Evolutionary conservation across 2,329 filamentous ascomycete genomes (phyloP).

Genomic region (Talaromyces sp.): DNA sequence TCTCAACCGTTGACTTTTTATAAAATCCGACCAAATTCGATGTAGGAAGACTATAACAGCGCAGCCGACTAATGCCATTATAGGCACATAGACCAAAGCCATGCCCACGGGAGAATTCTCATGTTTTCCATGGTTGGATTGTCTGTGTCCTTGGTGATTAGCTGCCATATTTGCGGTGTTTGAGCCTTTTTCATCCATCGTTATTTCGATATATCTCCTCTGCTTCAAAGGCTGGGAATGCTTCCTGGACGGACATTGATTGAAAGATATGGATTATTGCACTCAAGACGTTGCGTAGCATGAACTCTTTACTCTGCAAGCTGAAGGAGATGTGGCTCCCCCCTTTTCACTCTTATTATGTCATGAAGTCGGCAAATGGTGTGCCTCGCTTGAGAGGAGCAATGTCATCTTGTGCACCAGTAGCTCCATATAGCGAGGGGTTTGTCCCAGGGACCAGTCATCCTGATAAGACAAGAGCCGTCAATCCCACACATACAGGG

Average conservation of each 20-base stretch:
- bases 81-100: constrained; percentile 8
- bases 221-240: too few species aligned
- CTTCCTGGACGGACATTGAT: background rate
- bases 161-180: background rate
- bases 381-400: background rate
- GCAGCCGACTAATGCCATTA: constrained; percentile 3
- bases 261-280: background rate
- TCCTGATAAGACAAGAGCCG: background rate
- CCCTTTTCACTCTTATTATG: background rate
- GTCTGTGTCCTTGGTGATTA: background rate
- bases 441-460: background rate
- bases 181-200: background rate
- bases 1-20: constrained; percentile 1
- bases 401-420: background rate
- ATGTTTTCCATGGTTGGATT: background rate
- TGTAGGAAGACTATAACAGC: background rate
- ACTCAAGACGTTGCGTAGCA: background rate
- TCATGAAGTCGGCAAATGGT: background rate
- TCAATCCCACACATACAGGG: background rate
- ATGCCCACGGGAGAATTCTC: background rate
- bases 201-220: background rate
- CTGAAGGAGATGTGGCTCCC: background rate
- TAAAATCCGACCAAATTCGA: constrained; percentile 1
- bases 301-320: background rate
- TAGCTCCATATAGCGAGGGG: background rate